Evolutionary conservation across 1,284 basidiomycete species (phyloP).

Genomic region (Coniferiporia weirii): DNA sequence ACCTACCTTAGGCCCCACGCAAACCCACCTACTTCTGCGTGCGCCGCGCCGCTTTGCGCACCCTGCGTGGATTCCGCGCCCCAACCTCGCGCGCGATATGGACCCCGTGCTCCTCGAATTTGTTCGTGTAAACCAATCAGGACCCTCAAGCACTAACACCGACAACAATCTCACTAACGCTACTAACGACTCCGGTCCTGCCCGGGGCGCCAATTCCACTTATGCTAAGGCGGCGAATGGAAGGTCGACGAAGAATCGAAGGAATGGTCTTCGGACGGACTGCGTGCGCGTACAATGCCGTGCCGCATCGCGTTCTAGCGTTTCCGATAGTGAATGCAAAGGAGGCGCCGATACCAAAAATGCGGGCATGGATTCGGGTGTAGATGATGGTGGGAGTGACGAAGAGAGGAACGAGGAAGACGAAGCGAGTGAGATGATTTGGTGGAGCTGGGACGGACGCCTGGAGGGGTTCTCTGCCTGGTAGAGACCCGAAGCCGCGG

Average conservation of each 20-base stretch:
- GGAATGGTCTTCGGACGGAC: slow-evolving; percentile 40
- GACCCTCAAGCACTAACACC: slow-evolving; percentile 22
- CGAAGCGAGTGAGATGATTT: slow-evolving; percentile 14
- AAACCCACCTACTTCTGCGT: slow-evolving; percentile 63
- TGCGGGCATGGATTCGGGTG: slow-evolving; percentile 16
- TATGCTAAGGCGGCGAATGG: background rate
- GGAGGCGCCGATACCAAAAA: too few species aligned
- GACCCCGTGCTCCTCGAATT: slow-evolving; percentile 37
- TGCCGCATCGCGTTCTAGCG: background rate
- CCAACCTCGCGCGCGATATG: slow-evolving; percentile 42
- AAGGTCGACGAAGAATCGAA: slow-evolving; percentile 13
- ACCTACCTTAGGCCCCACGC: slow-evolving; percentile 49
- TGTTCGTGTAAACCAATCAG: background rate
- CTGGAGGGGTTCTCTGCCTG: slow-evolving; percentile 16
- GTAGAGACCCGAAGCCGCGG: background rate
- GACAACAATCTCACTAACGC: background rate
- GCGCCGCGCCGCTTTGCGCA: slow-evolving; percentile 68
- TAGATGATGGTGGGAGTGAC: background rate
- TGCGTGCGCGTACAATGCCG: slow-evolving; percentile 50
- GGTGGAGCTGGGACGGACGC: slow-evolving; percentile 19
- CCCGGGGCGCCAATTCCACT: slow-evolving; percentile 17
- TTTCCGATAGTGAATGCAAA: too few species aligned
- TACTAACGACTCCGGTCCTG: slow-evolving; percentile 1
- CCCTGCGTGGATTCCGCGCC: slow-evolving; percentile 69
- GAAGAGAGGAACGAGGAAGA: background rate